A percentile compares a stretch with the other conserved stretches of the same genome.
Conservation (phyloP, 306 rosid species). For the Pyrus communis region DNA sequence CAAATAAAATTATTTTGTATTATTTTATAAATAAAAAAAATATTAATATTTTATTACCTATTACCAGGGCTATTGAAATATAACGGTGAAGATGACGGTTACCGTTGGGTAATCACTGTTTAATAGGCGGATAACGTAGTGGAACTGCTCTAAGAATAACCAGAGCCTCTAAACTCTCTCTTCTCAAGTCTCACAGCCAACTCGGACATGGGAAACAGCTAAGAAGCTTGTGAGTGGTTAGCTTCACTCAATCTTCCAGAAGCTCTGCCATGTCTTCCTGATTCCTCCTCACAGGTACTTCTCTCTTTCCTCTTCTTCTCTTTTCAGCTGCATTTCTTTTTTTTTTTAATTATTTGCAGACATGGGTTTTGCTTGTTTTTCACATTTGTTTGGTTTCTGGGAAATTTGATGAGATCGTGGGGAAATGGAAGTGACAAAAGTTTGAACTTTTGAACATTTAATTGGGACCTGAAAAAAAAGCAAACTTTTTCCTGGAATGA, state of each 20-base stretch:
- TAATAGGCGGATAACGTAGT: too few species aligned
- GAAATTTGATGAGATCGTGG: neutral
- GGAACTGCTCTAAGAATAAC: neutral
- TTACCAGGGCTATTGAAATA: too few species aligned
- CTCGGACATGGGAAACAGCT: neutral
- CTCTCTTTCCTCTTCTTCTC: neutral
- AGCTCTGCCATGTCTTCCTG: neutral
- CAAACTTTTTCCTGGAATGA: neutral
- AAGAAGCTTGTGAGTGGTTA: neutral
- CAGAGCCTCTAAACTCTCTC: neutral
- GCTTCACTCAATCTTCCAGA: neutral
- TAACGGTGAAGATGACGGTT: too few species aligned
- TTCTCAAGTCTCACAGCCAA: neutral
- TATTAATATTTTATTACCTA: too few species aligned
- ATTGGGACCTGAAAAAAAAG: neutral
- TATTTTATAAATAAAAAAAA: too few species aligned
- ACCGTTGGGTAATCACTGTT: too few species aligned
- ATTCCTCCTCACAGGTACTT: slow-evolving; percentile 3
- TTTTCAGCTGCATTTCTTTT: neutral
- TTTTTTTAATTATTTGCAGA: neutral
- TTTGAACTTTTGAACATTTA: neutral
- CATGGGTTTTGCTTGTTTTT: neutral
- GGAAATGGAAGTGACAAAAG: neutral
- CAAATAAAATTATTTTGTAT: too few species aligned
- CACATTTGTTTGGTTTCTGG: neutral